Evolutionary conservation across 345 rosid genomes (phyloP).

Genomic region (Acer yangbiense): DNA sequence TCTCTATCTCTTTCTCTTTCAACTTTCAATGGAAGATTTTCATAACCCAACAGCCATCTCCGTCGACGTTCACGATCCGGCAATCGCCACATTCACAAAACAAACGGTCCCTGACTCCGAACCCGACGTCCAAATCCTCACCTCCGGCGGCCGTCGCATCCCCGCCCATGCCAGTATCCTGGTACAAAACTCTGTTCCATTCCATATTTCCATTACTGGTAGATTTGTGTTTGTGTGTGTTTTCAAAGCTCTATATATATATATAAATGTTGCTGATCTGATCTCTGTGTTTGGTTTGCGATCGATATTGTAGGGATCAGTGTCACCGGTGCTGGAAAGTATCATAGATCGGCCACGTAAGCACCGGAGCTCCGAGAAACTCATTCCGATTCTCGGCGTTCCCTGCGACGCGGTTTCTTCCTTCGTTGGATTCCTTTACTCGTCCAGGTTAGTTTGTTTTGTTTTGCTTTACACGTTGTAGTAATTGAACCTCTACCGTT

Average conservation of each 20-base stretch:
- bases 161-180: slow-evolving; percentile 67
- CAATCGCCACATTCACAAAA: slow-evolving; percentile 14
- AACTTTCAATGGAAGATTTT: slow-evolving; percentile 24
- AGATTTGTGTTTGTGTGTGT: not conserved
- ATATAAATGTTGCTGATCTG: not conserved
- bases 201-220: not conserved
- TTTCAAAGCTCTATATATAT: not conserved
- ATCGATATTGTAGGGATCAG: slow-evolving; percentile 50
- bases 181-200: slow-evolving; percentile 32
- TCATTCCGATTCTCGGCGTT: slow-evolving; percentile 77
- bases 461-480: not conserved
- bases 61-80: slow-evolving; percentile 17
- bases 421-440: slow-evolving; percentile 63
- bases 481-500: slow-evolving; percentile 15
- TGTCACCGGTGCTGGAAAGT: slow-evolving; percentile 65
- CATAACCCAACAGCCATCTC: slow-evolving; percentile 17
- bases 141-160: slow-evolving; percentile 72
- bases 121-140: slow-evolving; percentile 63
- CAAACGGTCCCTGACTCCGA: slow-evolving; percentile 33
- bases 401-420: slow-evolving; percentile 77
- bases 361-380: slow-evolving; percentile 51
- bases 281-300: not conserved
- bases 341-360: slow-evolving; percentile 52
- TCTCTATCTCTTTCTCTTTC: slow-evolving; percentile 1
- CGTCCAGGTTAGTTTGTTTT: slow-evolving; percentile 53